A percentile compares a stretch with the other conserved stretches of the same genome.
phyloP scores from a whole-genome alignment of 2,329 filamentous ascomycete genomes.

The Furcasterigmium furcatum region DNA sequence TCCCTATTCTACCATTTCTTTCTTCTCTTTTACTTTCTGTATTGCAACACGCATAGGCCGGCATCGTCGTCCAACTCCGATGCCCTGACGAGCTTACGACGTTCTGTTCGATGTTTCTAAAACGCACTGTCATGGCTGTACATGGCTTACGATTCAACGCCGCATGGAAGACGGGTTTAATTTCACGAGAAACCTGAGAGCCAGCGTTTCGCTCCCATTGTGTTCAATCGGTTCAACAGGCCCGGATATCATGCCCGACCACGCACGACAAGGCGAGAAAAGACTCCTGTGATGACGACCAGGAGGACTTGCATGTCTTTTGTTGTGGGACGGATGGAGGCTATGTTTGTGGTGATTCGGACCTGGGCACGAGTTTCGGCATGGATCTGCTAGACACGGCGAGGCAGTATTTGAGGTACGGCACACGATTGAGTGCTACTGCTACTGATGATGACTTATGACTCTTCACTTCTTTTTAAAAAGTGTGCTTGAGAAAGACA shows the following conservation, averaged over 20 bases:
- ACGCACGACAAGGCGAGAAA: neutral
- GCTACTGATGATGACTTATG: neutral
- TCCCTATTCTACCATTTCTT: slow-evolving; percentile 8
- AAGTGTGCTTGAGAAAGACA: neutral
- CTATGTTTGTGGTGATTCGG: neutral
- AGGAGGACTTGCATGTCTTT: neutral
- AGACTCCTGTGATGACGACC: neutral
- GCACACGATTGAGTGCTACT: neutral
- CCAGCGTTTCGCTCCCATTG: slow-evolving; percentile 10
- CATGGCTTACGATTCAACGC: slow-evolving; percentile 42
- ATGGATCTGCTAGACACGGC: neutral
- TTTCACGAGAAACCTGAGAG: slow-evolving; percentile 10
- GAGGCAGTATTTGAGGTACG: neutral
- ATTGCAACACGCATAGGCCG: slow-evolving; percentile 22
- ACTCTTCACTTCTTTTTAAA: neutral
- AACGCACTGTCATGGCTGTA: slow-evolving; percentile 31
- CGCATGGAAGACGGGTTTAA: slow-evolving; percentile 32
- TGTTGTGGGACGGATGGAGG: neutral
- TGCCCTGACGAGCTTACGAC: slow-evolving; percentile 35
- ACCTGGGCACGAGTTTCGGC: neutral
- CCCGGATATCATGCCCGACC: slow-evolving; percentile 3
- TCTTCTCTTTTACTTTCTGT: slow-evolving; percentile 16
- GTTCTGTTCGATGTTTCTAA: slow-evolving; percentile 26
- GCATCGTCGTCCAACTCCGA: slow-evolving; percentile 22
- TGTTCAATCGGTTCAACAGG: slow-evolving; percentile 4